A percentile compares a stretch with the other conserved stretches of the same genome.
Conservation (phyloP, 2,329 filamentous ascomycete species). For the Penicillium expansum region DNA sequence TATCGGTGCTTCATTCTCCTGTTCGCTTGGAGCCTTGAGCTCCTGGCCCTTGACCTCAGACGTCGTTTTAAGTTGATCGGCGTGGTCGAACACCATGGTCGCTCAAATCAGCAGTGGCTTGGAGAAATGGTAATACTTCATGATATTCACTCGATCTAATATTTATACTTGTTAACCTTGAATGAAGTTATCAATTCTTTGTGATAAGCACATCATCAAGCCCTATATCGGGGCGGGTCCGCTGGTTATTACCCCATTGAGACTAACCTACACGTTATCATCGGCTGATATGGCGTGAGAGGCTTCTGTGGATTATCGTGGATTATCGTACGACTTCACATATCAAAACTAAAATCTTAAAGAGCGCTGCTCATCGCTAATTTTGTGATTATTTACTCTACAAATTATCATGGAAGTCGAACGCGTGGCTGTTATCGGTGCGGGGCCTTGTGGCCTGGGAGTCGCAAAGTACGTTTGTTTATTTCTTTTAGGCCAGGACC, state of each 20-base stretch:
- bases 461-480: conserved; percentile 1
- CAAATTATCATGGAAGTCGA: conserved; percentile 3
- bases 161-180: background rate
- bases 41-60: background rate
- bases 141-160: background rate
- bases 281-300: background rate
- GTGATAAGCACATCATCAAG: background rate
- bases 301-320: background rate
- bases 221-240: background rate
- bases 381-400: background rate
- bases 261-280: background rate
- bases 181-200: background rate
- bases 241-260: background rate
- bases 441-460: conserved; percentile 12
- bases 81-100: background rate
- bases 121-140: background rate
- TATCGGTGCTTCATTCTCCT: background rate
- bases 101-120: background rate
- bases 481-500: background rate
- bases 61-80: background rate
- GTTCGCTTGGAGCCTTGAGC: background rate
- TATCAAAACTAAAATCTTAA: background rate
- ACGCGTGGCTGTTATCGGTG: conserved; percentile 12
- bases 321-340: background rate
- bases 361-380: background rate